A percentile compares a stretch with the other conserved stretches of the same genome.
Conservation (phyloP, 1,284 basidiomycete genomes). For the Rhodotorula sp. region DNA sequence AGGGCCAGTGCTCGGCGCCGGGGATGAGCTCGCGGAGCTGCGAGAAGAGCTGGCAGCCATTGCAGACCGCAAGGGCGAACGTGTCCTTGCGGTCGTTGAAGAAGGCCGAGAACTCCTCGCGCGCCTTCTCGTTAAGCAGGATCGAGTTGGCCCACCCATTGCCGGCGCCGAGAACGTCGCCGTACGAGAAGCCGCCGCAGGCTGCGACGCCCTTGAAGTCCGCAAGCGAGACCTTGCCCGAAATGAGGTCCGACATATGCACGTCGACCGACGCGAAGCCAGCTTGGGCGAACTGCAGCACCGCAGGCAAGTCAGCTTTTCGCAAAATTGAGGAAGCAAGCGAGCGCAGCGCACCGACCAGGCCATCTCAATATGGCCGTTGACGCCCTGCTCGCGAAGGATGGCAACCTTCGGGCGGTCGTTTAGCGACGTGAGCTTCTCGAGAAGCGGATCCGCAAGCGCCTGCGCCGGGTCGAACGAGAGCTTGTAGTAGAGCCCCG, state of each 20-base stretch:
- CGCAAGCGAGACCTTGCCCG: slow-evolving; percentile 64
- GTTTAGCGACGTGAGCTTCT: slow-evolving; percentile 48
- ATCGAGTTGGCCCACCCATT: slow-evolving; percentile 97
- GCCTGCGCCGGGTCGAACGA: slow-evolving; percentile 60
- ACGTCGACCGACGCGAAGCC: slow-evolving; percentile 95
- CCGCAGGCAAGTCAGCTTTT: background rate
- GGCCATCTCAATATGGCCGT: slow-evolving; percentile 98
- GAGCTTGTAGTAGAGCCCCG: slow-evolving; percentile 77
- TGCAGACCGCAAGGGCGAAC: slow-evolving; percentile 94
- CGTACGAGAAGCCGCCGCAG: slow-evolving; percentile 98
- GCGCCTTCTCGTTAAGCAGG: slow-evolving; percentile 72
- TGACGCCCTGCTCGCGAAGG: slow-evolving; percentile 96
- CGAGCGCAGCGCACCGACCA: slow-evolving; percentile 61
- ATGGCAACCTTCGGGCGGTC: slow-evolving; percentile 86
- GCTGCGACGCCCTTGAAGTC: slow-evolving; percentile 87
- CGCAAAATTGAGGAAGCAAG: background rate
- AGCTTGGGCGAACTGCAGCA: slow-evolving; percentile 70
- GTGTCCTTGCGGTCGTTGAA: slow-evolving; percentile 71
- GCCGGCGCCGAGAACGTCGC: slow-evolving; percentile 95
- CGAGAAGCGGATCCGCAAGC: slow-evolving; percentile 43
- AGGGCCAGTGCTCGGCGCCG: slow-evolving; percentile 82
- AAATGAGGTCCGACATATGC: slow-evolving; percentile 96
- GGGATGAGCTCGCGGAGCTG: slow-evolving; percentile 84
- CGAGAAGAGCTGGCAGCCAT: slow-evolving; percentile 96
- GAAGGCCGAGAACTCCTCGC: slow-evolving; percentile 76